Evolutionary conservation across 805 yeast genomes (phyloP).

Genomic region (Sporopachydermia lactativora): DNA sequence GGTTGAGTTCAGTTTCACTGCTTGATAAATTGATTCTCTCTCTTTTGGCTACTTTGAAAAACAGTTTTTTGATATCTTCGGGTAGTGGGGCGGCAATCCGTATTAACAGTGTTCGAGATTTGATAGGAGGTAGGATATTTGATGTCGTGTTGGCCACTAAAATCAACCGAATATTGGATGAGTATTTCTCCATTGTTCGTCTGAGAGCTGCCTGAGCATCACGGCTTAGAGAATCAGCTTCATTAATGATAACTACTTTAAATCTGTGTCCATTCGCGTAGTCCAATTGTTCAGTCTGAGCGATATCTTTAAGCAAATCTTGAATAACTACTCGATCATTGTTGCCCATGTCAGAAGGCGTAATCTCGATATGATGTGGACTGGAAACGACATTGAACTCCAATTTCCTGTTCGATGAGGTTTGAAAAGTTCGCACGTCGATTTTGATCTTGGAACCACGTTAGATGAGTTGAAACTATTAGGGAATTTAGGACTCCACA

Average conservation of each 20-base stretch:
- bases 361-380: slow-evolving; percentile 82
- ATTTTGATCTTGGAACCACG: slow-evolving; percentile 61
- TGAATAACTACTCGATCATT: slow-evolving; percentile 93
- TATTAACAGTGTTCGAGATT: slow-evolving; percentile 81
- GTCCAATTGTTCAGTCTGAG: slow-evolving; percentile 93
- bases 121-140: slow-evolving; percentile 85
- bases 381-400: slow-evolving; percentile 92
- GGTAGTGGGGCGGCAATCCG: slow-evolving; percentile 71
- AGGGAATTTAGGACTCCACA: too few relatives aligned
- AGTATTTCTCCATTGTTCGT: slow-evolving; percentile 92
- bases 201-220: slow-evolving; percentile 95
- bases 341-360: slow-evolving; percentile 94
- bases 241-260: slow-evolving; percentile 68
- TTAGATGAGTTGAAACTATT: too few relatives aligned
- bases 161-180: slow-evolving; percentile 72
- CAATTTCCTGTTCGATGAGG: slow-evolving; percentile 58
- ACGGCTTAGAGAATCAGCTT: slow-evolving; percentile 77
- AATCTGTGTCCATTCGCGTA: slow-evolving; percentile 34
- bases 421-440: slow-evolving; percentile 74
- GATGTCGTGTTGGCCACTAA: slow-evolving; percentile 83
- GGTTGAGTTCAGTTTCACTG: slow-evolving; percentile 25
- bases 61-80: slow-evolving; percentile 41
- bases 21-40: slow-evolving; percentile 34
- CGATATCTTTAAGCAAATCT: slow-evolving; percentile 84
- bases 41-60: slow-evolving; percentile 38